Base-by-base conservation (phyloP, 2,329 filamentous ascomycete species). In the Ceratocystis alfenasii region DNA sequence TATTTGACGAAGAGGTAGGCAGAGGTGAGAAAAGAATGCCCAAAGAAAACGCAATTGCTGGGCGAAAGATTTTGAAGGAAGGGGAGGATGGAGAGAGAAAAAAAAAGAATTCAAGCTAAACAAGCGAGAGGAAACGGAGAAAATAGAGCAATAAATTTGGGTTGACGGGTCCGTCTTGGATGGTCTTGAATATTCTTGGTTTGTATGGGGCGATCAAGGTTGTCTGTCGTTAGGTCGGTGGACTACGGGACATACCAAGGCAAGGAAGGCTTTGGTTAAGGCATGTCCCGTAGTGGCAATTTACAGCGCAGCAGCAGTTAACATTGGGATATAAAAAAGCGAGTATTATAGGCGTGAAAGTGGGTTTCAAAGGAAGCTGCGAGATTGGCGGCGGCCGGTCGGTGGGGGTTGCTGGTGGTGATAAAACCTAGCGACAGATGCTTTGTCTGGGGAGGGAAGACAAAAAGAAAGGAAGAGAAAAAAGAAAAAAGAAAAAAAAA, bases 291-390 rank as follows among this genome's bases (percentile, higher is more conserved):
- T 85, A 91, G 88, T 87, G 86, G 85, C 83, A 78, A 83, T 90
- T 92, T 91, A 95, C 87, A 93, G 89, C 88, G 87, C 87, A 89
- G 85, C 87, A 87, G 48, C 20, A 45, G 46, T 25, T 6, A 45
- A 50, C 61, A 63, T 63, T 48, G 44, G 61, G 61, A 48, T 45
- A 45, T 63, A 88, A 80, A 81, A 87, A 85, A 86, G 81, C 84
- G 83, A 84, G 84, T 83, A 86, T 87, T 75, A 70, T 64, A 64
- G 45, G 22, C 78, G 73, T 81, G 80, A 88, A 85, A 87, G 88
- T 86, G 81, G 86, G 87, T 86, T 84, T 83, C 80, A 22, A 57
- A 46, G 63, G 44, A 74, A 63, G 28, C 41, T 62, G 12, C 45
- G 36, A 62, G 33, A 44, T 44, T 62, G 33, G 60, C 20, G n/a